Evolutionary conservation across 768 basidiomycete species (phyloP), one percentile per base, ranked within the genome.

Genomic region (Pleurotus pulmonarius): DNA sequence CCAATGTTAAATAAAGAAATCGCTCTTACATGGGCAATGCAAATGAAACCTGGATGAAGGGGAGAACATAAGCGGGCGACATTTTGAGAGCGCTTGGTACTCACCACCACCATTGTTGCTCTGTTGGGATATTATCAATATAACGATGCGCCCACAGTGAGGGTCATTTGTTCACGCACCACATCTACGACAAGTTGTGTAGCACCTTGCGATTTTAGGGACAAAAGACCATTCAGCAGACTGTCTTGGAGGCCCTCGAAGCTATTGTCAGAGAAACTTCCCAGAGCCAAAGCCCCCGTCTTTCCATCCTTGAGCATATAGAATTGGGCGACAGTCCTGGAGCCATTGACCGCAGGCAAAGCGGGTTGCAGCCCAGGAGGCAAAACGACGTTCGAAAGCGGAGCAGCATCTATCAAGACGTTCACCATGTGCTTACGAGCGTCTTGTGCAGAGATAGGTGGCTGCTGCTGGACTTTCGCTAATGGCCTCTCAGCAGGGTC

Each of bases 171-270:
- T 38, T 43, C 22, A 71, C 76, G 38, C 59, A 82, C 80, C 61
- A 85, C 78, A 69, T 86, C 83, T 24, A 86, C 80, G 46, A 87
- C 75, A 39, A 87, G 67, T 56, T 75, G 76, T 15, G 73, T 76
- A 3, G 79, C 81, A 20, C 83, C 84, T 52, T 65, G 55, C 22
- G 63, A 62, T 64, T 77, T 83, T 60, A 85, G 64, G 12, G 70
- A 74, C 51, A 73, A 62, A 58, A 85, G 61, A 8, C 83, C 83
- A 15, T 68, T 64, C 46, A 85, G 56, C 47, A 87, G 61, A 38
- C 73, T 71, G 34, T 63, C 57, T 54, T 76, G 69, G 59, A 84
- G 79, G 5, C 57, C 57, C 29, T 66, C 66, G 58, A 78, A 80
- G 57, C 72, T 70, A 39, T 61, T 64, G 2, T 76, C 80, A 1